phyloP scores from a whole-genome alignment of 1,139 yeast species.

The Pichia sp. region DNA sequence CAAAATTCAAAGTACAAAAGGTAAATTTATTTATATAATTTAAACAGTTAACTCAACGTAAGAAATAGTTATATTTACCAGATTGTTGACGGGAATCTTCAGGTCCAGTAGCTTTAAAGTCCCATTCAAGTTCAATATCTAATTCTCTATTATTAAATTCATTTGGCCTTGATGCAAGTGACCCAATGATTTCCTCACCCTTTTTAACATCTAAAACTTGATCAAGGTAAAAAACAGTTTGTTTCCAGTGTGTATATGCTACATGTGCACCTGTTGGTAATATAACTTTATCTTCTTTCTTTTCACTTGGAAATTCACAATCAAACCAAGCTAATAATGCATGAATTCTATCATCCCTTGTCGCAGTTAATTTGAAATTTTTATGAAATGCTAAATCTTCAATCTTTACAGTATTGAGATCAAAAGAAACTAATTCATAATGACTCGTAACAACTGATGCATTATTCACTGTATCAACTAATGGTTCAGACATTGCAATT shows the following conservation, averaged over 20 bases:
- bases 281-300: constrained; percentile 36
- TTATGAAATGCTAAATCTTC: constrained; percentile 74
- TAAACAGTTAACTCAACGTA: too few species aligned
- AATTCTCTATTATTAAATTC: constrained; percentile 74
- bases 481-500: constrained; percentile 81
- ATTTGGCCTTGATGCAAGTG: constrained; percentile 73
- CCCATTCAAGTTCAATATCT: constrained; percentile 61
- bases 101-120: constrained; percentile 49
- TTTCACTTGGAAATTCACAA: constrained; percentile 63
- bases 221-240: constrained; percentile 86
- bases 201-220: constrained; percentile 72
- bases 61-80: constrained; percentile 58
- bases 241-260: constrained; percentile 92
- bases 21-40: too few species aligned
- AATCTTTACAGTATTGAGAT: constrained; percentile 79
- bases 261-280: constrained; percentile 82
- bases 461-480: constrained; percentile 88
- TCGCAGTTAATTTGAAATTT: constrained; percentile 63
- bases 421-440: constrained; percentile 69
- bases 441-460: constrained; percentile 68
- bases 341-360: constrained; percentile 75
- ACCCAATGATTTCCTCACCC: constrained; percentile 73
- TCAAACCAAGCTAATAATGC: constrained; percentile 96
- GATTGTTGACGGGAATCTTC: constrained; percentile 45
- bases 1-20: neutral